These are phyloP conservation scores for Fusarium coicis DNA, from an alignment of 2,329 filamentous ascomycete species.

Conservation along the genomic window DNA sequence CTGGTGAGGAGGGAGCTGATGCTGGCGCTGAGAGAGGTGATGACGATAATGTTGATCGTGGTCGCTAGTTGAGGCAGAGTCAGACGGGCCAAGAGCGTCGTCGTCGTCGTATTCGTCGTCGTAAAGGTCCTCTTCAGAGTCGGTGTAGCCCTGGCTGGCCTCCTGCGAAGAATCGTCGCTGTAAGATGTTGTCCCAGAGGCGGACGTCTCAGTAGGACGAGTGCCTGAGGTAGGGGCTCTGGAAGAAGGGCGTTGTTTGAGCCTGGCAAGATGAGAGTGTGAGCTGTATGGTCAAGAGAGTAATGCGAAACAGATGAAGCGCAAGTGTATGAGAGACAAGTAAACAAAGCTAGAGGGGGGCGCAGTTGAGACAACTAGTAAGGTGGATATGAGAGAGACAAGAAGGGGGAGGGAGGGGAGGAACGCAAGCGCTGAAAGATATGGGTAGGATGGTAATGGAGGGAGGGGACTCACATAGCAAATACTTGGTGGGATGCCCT, in stretches of 20 bases:
- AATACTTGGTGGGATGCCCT: slow-evolving; percentile 52
- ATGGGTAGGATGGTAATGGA: slow-evolving; percentile 31
- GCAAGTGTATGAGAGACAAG: slow-evolving; percentile 22
- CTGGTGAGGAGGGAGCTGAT: slow-evolving; percentile 47
- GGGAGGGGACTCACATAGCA: slow-evolving; percentile 57
- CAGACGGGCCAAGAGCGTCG: slow-evolving; percentile 66
- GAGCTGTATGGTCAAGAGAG: slow-evolving; percentile 27
- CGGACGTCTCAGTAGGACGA: slow-evolving; percentile 44
- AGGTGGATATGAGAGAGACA: slow-evolving; percentile 24
- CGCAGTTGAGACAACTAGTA: slow-evolving; percentile 31
- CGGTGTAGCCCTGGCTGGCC: slow-evolving; percentile 43
- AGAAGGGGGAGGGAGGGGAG: slow-evolving; percentile 28
- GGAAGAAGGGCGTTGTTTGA: slow-evolving; percentile 43
- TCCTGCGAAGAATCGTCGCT: slow-evolving; percentile 53
- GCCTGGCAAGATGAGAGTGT: slow-evolving; percentile 38
- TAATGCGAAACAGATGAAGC: slow-evolving; percentile 13
- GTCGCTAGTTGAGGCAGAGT: slow-evolving; percentile 63
- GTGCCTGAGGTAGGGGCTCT: slow-evolving; percentile 39
- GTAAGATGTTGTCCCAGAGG: slow-evolving; percentile 49
- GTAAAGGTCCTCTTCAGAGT: slow-evolving; percentile 50
- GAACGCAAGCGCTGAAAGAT: slow-evolving; percentile 25
- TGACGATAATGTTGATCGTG: slow-evolving; percentile 41
- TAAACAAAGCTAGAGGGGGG: slow-evolving; percentile 33
- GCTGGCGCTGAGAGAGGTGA: slow-evolving; percentile 48
- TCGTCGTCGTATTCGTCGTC: slow-evolving; percentile 52